Conservation (phyloP, 352 stramenopile genomes). For the Pythium insidiosum region DNA sequence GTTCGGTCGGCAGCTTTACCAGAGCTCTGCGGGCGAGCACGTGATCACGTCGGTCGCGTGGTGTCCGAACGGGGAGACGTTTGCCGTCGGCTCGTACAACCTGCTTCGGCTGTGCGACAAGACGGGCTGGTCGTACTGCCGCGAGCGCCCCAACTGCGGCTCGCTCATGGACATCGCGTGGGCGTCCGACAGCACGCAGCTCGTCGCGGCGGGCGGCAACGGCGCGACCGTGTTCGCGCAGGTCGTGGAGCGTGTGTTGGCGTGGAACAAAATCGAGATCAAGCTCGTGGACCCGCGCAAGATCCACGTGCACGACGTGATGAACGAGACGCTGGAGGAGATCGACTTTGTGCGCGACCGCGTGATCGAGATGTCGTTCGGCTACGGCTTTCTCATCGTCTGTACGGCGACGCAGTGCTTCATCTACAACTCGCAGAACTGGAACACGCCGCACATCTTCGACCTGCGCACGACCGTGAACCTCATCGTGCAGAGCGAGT, state of each 20-base stretch:
- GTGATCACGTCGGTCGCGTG: conserved; percentile 90
- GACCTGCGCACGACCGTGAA: conserved; percentile 83
- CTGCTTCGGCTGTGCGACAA: conserved; percentile 91
- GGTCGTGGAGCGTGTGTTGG: conserved; percentile 75
- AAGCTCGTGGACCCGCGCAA: conserved; percentile 77
- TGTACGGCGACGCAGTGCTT: conserved; percentile 90
- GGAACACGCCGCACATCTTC: conserved; percentile 91
- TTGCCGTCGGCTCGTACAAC: conserved; percentile 90
- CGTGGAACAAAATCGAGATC: conserved; percentile 89
- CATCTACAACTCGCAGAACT: conserved; percentile 89
- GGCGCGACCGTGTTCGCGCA: conserved; percentile 86
- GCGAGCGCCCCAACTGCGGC: conserved; percentile 69
- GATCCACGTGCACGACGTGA: conserved; percentile 85
- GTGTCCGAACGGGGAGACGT: conserved; percentile 87
- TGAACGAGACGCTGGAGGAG: conserved; percentile 87
- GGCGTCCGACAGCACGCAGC: conserved; percentile 88
- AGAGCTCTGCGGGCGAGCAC: conserved; percentile 72
- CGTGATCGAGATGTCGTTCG: conserved; percentile 91
- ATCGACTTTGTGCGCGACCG: conserved; percentile 89
- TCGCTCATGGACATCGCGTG: conserved; percentile 87
- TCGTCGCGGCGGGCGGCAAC: conserved; percentile 83
- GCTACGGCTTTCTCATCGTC: conserved; percentile 88
- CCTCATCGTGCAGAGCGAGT: conserved; percentile 84
- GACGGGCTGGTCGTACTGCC: conserved; percentile 87
- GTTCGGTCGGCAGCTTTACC: conserved; percentile 88